Percentiles rank a stretch among this genome's conserved stretches.
Conservation (phyloP, 148 eudicot genomes). For the Drosera capensis region DNA sequence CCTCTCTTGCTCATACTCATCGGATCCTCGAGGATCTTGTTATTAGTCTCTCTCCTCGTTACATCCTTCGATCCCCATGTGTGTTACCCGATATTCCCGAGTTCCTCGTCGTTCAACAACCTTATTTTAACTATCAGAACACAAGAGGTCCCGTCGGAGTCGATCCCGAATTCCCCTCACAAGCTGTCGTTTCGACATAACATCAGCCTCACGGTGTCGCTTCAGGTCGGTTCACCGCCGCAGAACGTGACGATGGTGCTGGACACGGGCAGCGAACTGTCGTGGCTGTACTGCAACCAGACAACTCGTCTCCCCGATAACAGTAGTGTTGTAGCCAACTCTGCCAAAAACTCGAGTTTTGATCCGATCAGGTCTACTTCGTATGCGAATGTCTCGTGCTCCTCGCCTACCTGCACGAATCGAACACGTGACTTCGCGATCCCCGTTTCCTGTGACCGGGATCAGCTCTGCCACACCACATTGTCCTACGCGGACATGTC, state of each 20-base stretch:
- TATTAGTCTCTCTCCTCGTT: no score
- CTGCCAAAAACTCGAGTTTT: no score
- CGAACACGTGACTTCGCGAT: conserved; percentile 23
- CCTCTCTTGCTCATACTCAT: no score
- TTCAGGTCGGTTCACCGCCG: conserved; percentile 27
- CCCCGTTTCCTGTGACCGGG: conserved; percentile 23
- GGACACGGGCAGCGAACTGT: conserved; percentile 42
- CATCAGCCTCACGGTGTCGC: conserved; percentile 26
- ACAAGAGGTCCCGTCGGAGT: conserved; percentile 9
- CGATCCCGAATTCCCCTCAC: conserved; percentile 12
- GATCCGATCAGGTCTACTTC: conserved; percentile 13
- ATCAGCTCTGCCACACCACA: conserved; percentile 22
- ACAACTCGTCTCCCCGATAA: no score
- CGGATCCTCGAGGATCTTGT: no score
- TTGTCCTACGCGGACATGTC: conserved; percentile 32
- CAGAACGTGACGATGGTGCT: conserved; percentile 35
- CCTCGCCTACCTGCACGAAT: conserved; percentile 20
- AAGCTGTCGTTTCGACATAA: conserved; percentile 32
- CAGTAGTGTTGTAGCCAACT: no score
- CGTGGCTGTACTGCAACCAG: conserved; percentile 24
- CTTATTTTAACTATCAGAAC: conserved; percentile 21
- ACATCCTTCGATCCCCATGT: no score
- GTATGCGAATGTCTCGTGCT: conserved; percentile 17
- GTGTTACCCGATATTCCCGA: no score
- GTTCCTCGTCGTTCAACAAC: conserved; percentile 9